A percentile compares a stretch with the other conserved stretches of the same genome.
These are phyloP conservation scores for Camellia sinensis DNA, from an alignment of 148 eudicot species.

Conservation along the genomic window DNA sequence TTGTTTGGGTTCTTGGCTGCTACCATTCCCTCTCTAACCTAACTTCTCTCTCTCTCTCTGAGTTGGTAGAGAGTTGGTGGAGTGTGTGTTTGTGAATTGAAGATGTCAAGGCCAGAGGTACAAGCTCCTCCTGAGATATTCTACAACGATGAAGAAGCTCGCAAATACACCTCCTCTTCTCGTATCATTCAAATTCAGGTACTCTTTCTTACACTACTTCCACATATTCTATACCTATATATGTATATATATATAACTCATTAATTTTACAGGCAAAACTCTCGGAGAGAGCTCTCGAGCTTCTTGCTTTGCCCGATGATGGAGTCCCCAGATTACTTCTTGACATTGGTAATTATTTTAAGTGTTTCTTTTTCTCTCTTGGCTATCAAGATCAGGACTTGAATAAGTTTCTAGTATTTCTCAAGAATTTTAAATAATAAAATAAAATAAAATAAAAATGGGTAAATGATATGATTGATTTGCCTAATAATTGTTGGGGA, in stretches of 20 bases:
- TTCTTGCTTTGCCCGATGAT: constrained; percentile 88
- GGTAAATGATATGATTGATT: background rate
- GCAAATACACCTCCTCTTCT: constrained; percentile 92
- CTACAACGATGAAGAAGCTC: constrained; percentile 81
- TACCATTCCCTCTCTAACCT: too few relatives aligned
- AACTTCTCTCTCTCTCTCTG: too few relatives aligned
- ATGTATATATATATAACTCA: background rate
- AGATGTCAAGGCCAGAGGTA: constrained; percentile 82
- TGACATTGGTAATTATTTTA: constrained; percentile 60
- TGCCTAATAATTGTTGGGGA: background rate
- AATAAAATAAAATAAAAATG: background rate
- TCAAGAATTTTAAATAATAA: background rate
- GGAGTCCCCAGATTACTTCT: constrained; percentile 79
- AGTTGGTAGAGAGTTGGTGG: too few relatives aligned
- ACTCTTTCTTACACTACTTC: background rate
- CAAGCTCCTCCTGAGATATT: constrained; percentile 89
- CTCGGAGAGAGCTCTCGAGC: constrained; percentile 86
- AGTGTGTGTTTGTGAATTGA: background rate
- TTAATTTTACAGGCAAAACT: constrained; percentile 54
- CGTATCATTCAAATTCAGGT: constrained; percentile 96
- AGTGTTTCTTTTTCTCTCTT: background rate
- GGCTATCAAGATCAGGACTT: background rate
- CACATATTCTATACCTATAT: background rate
- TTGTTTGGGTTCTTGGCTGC: too few relatives aligned
- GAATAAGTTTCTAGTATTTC: background rate